Percentiles rank a stretch among this genome's conserved stretches.
Evolutionary conservation across 371 early-diverging fungal species (phyloP).

Genomic region (Mucor sp.): DNA sequence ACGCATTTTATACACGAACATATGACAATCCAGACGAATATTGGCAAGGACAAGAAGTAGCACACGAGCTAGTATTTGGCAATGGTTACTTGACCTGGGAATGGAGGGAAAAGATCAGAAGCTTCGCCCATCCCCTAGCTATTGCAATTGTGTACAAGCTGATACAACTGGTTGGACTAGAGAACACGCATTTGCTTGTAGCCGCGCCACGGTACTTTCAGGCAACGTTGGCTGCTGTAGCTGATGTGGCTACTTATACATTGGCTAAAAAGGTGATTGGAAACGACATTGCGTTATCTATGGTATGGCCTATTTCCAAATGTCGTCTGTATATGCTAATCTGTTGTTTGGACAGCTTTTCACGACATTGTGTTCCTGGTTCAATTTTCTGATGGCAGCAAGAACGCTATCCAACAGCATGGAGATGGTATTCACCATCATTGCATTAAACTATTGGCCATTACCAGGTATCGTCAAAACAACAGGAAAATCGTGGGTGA

Average conservation of each 20-base stretch:
- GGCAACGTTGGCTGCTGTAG: conserved; percentile 69
- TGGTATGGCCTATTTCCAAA: conserved; percentile 13
- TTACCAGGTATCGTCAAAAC: conserved; percentile 21
- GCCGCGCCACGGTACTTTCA: conserved; percentile 75
- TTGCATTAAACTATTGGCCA: conserved; percentile 81
- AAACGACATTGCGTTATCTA: conserved; percentile 37
- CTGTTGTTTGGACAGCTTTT: conserved; percentile 56
- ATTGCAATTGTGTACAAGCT: conserved; percentile 74
- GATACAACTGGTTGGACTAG: conserved; percentile 61
- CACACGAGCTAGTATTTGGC: conserved; percentile 78
- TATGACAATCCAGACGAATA: conserved; percentile 90
- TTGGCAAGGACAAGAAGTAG: conserved; percentile 91
- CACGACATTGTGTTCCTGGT: conserved; percentile 77
- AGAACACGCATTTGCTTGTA: conserved; percentile 59
- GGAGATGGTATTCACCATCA: conserved; percentile 66
- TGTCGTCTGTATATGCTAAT: background rate
- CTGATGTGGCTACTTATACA: conserved; percentile 73
- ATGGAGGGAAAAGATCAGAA: conserved; percentile 78
- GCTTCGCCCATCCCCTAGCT: conserved; percentile 76
- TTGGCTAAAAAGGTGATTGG: conserved; percentile 58
- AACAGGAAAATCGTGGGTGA: conserved; percentile 1
- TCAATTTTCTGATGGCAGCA: conserved; percentile 76
- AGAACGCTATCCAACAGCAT: conserved; percentile 75
- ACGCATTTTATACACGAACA: conserved; percentile 67
- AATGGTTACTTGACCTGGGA: conserved; percentile 94